Evolutionary conservation across 345 rosid species (phyloP).

Genomic region (Gossypium turneri): DNA sequence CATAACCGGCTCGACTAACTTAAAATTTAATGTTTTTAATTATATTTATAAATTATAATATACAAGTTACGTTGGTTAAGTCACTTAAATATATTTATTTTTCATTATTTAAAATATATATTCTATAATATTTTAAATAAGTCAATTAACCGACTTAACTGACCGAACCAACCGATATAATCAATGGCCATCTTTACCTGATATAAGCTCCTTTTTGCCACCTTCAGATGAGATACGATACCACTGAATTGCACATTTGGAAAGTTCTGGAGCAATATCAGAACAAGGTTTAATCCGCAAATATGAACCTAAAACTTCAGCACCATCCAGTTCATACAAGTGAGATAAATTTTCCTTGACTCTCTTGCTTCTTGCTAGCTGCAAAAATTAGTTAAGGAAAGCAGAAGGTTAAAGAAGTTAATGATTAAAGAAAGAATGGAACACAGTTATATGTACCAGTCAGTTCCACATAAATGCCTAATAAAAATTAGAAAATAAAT

Average conservation of each 20-base stretch:
- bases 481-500: neutral
- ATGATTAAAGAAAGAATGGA: neutral
- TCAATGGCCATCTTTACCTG: slow-evolving; percentile 46
- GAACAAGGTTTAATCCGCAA: slow-evolving; percentile 65
- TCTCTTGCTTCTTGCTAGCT: slow-evolving; percentile 69
- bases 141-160: too few relatives aligned
- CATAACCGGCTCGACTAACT: too few relatives aligned
- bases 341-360: slow-evolving; percentile 43
- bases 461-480: neutral
- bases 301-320: slow-evolving; percentile 79
- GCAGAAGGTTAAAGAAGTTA: slow-evolving; percentile 16
- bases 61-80: too few relatives aligned
- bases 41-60: too few relatives aligned
- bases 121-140: too few relatives aligned
- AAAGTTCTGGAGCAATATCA: slow-evolving; percentile 61
- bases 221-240: slow-evolving; percentile 68
- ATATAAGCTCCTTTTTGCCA: slow-evolving; percentile 76
- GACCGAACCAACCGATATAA: neutral
- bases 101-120: too few relatives aligned
- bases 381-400: slow-evolving; percentile 18
- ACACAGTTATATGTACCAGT: neutral
- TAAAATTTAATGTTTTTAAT: too few relatives aligned
- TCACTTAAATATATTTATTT: too few relatives aligned
- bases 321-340: slow-evolving; percentile 73
- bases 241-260: slow-evolving; percentile 78